Evolutionary conservation across 495 filamentous ascomycete genomes (phyloP), one percentile per base, ranked within the genome.

Genomic region (Penicillium daleae): DNA sequence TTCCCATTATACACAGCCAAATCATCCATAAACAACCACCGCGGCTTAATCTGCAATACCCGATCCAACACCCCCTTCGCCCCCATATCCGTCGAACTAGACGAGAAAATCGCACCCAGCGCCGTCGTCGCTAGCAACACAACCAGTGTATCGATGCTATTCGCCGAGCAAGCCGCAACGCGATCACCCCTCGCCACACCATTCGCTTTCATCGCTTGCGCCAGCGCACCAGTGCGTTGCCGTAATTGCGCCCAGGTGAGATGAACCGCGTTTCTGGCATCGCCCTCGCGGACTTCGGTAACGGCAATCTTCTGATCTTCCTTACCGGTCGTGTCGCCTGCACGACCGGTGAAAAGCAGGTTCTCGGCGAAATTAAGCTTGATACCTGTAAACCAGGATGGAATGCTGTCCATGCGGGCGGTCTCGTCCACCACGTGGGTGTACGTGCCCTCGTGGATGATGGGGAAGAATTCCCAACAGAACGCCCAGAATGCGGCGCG

Each of bases 361-460:
- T 95, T 95, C 76, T 93, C 89, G 3, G 91, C 90, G 66, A 92
- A 93, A 66, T 95, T 95, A 50, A 93, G 75, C 24, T 78, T 83
- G 4, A 90, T 79, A 4, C 87, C 90, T 8, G 81, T 66, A 51
- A 79, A 79, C 80, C 88, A 92, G 33, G 76, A 71, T 5, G 89
- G 89, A 7, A 92, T 78, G 26, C 80, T 79, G 64, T 92, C 87
- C 66, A 94, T 90, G 35, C 85, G 83, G 19, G 80, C 80, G 32
- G 70, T 79, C 67, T 91, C 85, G 69, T 93, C 89, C 21, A 92
- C 83, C n/a, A 88, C 87, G 27, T 59, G 68, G 1, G 71, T 78
- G 67, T 86, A 87, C 1, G 71, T 65, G 44, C 90, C 90, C 40
- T 79, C 78, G 67, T 90, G 78, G 57, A 94, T 86, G 42, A 91